Base-by-base conservation (phyloP, 1,284 basidiomycete genomes). In the Malassezia caprae region DNA sequence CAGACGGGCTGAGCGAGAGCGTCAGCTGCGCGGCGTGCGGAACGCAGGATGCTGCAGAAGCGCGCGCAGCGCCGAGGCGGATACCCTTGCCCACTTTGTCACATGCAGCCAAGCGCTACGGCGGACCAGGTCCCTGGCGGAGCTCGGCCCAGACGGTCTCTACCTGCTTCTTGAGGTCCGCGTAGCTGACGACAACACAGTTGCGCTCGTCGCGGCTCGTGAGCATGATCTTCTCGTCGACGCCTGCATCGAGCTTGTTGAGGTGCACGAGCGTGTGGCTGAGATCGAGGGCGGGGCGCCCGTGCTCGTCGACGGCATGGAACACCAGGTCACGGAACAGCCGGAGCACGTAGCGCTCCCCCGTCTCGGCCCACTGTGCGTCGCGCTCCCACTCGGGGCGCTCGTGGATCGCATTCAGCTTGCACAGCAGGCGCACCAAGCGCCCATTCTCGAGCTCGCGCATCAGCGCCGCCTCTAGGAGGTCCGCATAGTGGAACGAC, bases 261-360 rank as follows among this genome's bases (percentile, higher is more conserved):
- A 74, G 59, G 52, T 73, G 72, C 51, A 61, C 62, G 11, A 74
- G 58, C 32, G 73, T 63, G 55, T 74, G 69, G 44, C 63, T 68
- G 45, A 74, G 77, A 72, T 94, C 91, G 51, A 96, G 80, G 11
- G 96, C 83, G 0, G 94, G 91, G 56, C 86, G 84, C 10, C 89
- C 88, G 59, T 84, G 82, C 68, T 90, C 88, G 64, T 94, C 90
- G 40, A 94, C 85, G 68, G 93, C 88, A 75, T 99, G 94, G 78
- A 99, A 99, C 40, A 98, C 90, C 69, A 89, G 91, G 77, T 99
- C 94, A 26, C 94, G 82, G 81, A 99, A 98, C 47, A 99, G 82
- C 79, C 94, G 96, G 79, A 98, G 82, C 68, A 98, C 89, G 75
- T 99, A 98, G 56, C 91, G 81, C 72, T 99, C 94, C 12, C 94